phyloP scores from a whole-genome alignment of 2,329 filamentous ascomycete species.

The Dactylonectria macrodidyma region DNA sequence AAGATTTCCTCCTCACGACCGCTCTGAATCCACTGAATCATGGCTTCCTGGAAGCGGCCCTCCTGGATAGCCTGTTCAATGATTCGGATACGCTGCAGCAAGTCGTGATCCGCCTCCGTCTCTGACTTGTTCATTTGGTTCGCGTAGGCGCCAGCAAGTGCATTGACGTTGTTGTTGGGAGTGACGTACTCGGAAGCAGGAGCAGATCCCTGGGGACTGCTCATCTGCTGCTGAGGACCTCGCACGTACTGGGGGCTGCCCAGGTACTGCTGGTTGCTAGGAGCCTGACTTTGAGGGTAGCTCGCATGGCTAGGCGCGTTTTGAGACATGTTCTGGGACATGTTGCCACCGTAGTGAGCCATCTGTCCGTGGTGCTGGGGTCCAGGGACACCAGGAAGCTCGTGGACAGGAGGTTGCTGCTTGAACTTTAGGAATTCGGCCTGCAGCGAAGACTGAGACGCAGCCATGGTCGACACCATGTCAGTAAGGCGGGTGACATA shows the following conservation, averaged over 20 bases:
- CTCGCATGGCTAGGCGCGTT: slow-evolving; percentile 51
- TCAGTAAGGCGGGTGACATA: slow-evolving; percentile 77
- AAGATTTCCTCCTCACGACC: slow-evolving; percentile 75
- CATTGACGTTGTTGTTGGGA: slow-evolving; percentile 51
- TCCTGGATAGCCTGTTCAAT: slow-evolving; percentile 75
- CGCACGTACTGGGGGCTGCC: slow-evolving; percentile 56
- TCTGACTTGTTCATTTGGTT: slow-evolving; percentile 54
- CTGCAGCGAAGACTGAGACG: slow-evolving; percentile 79
- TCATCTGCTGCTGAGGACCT: slow-evolving; percentile 49
- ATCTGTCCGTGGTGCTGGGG: slow-evolving; percentile 44
- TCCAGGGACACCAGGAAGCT: slow-evolving; percentile 54
- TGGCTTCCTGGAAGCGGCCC: slow-evolving; percentile 73
- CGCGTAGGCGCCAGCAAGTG: slow-evolving; percentile 54
- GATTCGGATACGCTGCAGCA: slow-evolving; percentile 67
- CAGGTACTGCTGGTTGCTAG: slow-evolving; percentile 54
- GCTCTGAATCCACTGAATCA: slow-evolving; percentile 78
- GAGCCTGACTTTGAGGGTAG: slow-evolving; percentile 52
- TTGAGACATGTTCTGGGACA: slow-evolving; percentile 41
- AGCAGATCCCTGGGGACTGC: slow-evolving; percentile 53
- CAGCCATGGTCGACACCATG: slow-evolving; percentile 79
- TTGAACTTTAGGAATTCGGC: slow-evolving; percentile 73
- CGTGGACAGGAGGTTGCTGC: slow-evolving; percentile 61
- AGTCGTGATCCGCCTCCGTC: slow-evolving; percentile 63
- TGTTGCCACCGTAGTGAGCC: slow-evolving; percentile 47
- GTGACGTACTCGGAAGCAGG: slow-evolving; percentile 53